These are phyloP conservation scores for Epichloe bromicola DNA, from an alignment of 2,329 filamentous ascomycete species.

Conservation along the genomic window DNA sequence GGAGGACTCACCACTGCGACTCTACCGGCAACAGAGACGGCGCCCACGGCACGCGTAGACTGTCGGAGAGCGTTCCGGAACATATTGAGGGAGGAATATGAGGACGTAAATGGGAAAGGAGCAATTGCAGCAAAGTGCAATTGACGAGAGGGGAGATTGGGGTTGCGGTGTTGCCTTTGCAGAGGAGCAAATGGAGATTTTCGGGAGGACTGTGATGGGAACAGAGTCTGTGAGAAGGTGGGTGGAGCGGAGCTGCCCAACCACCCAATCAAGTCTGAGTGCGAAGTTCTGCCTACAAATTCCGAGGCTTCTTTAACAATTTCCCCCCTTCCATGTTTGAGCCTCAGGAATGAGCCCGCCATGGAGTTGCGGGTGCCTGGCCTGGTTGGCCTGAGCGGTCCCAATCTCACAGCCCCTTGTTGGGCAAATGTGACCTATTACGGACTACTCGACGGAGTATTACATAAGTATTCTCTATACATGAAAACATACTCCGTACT, in stretches of 20 bases:
- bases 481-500: too few species aligned
- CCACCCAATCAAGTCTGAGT: slow-evolving; percentile 21
- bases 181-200: slow-evolving; percentile 33
- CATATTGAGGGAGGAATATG: slow-evolving; percentile 53
- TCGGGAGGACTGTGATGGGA: slow-evolving; percentile 27
- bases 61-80: slow-evolving; percentile 97
- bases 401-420: background rate
- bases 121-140: slow-evolving; percentile 52
- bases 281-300: slow-evolving; percentile 27
- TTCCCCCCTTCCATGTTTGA: slow-evolving; percentile 15
- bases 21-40: slow-evolving; percentile 83
- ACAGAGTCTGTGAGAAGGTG: slow-evolving; percentile 29
- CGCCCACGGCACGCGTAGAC: slow-evolving; percentile 88
- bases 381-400: background rate
- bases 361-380: background rate
- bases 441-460: too few species aligned
- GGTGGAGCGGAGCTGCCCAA: slow-evolving; percentile 23
- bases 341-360: slow-evolving; percentile 7
- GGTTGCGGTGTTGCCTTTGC: slow-evolving; percentile 35
- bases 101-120: slow-evolving; percentile 38
- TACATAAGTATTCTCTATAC: too few species aligned
- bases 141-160: slow-evolving; percentile 49
- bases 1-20: slow-evolving; percentile 78
- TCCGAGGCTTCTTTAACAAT: slow-evolving; percentile 26
- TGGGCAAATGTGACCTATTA: too few species aligned